Percentiles rank a stretch among this genome's conserved stretches.
phyloP scores from a whole-genome alignment of 2,329 filamentous ascomycete species.

The Trichophyton simii region DNA sequence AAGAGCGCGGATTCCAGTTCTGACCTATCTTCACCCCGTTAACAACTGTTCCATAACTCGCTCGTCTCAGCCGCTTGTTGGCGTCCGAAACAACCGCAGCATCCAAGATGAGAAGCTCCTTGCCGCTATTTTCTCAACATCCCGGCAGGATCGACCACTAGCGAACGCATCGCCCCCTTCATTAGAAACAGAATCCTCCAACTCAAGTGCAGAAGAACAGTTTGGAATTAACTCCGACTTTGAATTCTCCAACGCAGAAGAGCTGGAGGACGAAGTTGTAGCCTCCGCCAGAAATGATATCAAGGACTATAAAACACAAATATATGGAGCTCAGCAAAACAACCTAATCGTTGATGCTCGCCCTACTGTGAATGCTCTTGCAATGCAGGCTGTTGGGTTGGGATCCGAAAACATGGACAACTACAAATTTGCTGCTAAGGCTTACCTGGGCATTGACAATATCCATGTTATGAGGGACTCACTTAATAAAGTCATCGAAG shows the following conservation, averaged over 20 bases:
- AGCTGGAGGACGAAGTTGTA: constrained; percentile 56
- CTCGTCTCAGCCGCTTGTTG: constrained; percentile 82
- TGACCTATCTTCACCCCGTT: constrained; percentile 89
- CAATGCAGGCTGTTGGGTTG: constrained; percentile 84
- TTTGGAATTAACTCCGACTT: constrained; percentile 29
- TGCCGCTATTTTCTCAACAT: constrained; percentile 78
- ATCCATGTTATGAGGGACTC: constrained; percentile 97
- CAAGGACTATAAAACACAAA: constrained; percentile 48
- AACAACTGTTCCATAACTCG: constrained; percentile 96
- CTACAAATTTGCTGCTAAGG: constrained; percentile 83
- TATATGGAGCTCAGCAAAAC: constrained; percentile 85
- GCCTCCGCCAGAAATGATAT: constrained; percentile 43
- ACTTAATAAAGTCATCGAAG: constrained; percentile 73
- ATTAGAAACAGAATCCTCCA: constrained; percentile 32
- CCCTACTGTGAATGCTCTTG: constrained; percentile 84
- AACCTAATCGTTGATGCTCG: constrained; percentile 95
- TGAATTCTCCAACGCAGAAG: constrained; percentile 51
- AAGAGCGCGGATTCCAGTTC: constrained; percentile 69
- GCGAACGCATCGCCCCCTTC: constrained; percentile 27
- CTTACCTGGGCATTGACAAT: constrained; percentile 91
- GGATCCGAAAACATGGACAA: constrained; percentile 97
- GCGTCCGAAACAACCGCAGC: constrained; percentile 74
- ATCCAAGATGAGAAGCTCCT: constrained; percentile 93
- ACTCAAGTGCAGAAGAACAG: constrained; percentile 42
- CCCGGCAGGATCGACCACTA: constrained; percentile 35